Evolutionary conservation across 2,329 filamentous ascomycete species (phyloP), one percentile per base, ranked within the genome.

Genomic region (Aspergillus vadensis): DNA sequence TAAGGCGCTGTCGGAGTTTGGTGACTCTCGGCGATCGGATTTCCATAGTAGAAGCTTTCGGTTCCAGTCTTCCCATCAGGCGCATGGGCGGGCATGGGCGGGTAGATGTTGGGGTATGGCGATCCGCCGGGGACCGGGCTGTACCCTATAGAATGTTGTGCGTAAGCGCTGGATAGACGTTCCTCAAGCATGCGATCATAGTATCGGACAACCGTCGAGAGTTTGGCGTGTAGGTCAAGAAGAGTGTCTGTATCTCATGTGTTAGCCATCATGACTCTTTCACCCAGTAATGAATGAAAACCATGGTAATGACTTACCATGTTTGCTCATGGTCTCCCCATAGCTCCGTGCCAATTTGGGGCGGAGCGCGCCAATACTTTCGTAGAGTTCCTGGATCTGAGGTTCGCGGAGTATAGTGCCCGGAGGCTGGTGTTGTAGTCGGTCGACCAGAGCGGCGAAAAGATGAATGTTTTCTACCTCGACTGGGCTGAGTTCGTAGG

Each of bases 321-420:
- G 95, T 77, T 99, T 99, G 85, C 95, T 98, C 95, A 99, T 98
- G 0, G 95, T 97, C 80, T 99, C 95, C 58, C 95, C 95, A 73
- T 98, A 97, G 0, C 94, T 97, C 59, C 95, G 86, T 4, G 95
- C 95, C 58, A 99, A 82, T 76, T 99, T 99, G 1, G 95, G 95
- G 53, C 95, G 86, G 64, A 99, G 80, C 15, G 92, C 85, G n/a
- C 94, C 92, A 69, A 99, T 98, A 69, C 93, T 96, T 72, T 98
- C 95, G 74, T 99, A 99, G 4, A 99, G 82, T 77, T 99, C 95
- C 76, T 99, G 95, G 54, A 99, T 97, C 74, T 98, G 95, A 1
- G 95, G 95, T 71, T 99, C 95, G 52, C 95, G 85, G n/a, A 99
- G 79, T 56, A 99, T 97, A 0, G 95, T 98, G 0, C 95, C 95